phyloP scores from a whole-genome alignment of 75 land plant species.

The Adiantum capillusveneris region DNA sequence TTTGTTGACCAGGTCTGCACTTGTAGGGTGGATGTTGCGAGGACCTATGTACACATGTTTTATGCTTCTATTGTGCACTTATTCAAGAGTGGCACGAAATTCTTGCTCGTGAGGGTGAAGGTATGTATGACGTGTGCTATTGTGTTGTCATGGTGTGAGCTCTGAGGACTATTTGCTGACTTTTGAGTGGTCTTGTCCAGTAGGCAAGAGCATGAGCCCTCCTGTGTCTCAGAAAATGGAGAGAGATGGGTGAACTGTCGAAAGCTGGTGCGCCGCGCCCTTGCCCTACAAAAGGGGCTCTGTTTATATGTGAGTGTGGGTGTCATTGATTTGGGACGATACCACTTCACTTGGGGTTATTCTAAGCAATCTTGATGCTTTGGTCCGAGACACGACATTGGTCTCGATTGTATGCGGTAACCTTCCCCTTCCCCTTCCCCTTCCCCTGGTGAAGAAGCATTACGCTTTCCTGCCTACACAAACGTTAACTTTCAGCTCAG shows the following conservation, averaged over 20 bases:
- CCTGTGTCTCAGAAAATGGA: constrained; percentile 55
- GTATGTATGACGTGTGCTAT: constrained; percentile 18
- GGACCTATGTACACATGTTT: constrained; percentile 77
- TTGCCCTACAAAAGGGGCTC: too few relatives aligned
- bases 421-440: too few relatives aligned
- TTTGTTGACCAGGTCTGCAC: background rate
- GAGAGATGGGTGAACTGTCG: constrained; percentile 1
- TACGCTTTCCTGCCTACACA: too few relatives aligned
- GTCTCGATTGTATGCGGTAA: too few relatives aligned
- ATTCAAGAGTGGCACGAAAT: constrained; percentile 98
- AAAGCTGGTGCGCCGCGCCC: too few relatives aligned
- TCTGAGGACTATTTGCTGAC: background rate
- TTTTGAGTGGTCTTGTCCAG: constrained; percentile 11
- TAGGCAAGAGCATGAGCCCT: constrained; percentile 41
- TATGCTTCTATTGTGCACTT: constrained; percentile 92
- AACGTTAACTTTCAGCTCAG: too few relatives aligned
- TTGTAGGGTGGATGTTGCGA: constrained; percentile 79
- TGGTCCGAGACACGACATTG: too few relatives aligned
- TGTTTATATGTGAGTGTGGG: too few relatives aligned
- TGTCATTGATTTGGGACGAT: too few relatives aligned
- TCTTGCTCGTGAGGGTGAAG: constrained; percentile 60
- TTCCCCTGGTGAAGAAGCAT: too few relatives aligned
- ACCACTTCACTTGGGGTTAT: too few relatives aligned
- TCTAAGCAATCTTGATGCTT: too few relatives aligned
- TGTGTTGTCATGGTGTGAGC: background rate